Evolutionary conservation across 129 eudicot species (phyloP).

Genomic region (Chrysanthemum lavandulifolium): DNA sequence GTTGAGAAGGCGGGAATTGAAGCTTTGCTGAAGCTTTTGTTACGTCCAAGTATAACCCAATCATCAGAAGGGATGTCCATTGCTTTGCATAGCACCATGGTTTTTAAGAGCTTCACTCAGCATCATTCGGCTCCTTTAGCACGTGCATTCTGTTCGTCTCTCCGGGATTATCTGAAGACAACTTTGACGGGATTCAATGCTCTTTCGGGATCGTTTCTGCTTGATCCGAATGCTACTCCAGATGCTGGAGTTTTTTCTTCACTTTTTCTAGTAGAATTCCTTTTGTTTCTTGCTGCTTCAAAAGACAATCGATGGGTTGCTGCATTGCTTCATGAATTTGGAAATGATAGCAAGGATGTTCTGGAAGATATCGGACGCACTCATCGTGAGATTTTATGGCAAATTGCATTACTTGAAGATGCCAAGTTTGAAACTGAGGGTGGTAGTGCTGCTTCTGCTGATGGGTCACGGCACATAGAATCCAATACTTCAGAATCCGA

Average conservation of each 20-base stretch:
- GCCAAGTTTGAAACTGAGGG: conserved; percentile 57
- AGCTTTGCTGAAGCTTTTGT: conserved; percentile 74
- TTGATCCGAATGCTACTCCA: conserved; percentile 65
- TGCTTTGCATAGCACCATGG: conserved; percentile 95
- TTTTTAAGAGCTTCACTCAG: conserved; percentile 87
- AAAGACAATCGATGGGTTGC: conserved; percentile 88
- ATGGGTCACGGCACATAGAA: conserved; percentile 46
- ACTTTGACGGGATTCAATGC: conserved; percentile 51
- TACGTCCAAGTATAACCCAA: conserved; percentile 78
- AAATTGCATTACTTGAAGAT: conserved; percentile 85
- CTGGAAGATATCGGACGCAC: conserved; percentile 79
- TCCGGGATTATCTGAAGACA: conserved; percentile 69
- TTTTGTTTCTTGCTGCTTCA: conserved; percentile 89
- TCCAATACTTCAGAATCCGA: conserved; percentile 52
- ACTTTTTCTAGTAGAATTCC: conserved; percentile 84
- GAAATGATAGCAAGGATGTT: conserved; percentile 81
- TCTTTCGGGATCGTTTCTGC: conserved; percentile 70
- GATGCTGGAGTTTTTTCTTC: conserved; percentile 71
- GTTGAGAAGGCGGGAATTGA: conserved; percentile 90
- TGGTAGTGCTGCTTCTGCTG: conserved; percentile 33
- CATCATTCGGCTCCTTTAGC: conserved; percentile 94
- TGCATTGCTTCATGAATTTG: conserved; percentile 87
- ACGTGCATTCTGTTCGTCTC: conserved; percentile 86
- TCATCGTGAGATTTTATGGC: conserved; percentile 91
- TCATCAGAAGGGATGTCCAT: conserved; percentile 98